Percentiles rank a stretch among this genome's conserved stretches.
Evolutionary conservation across 192 early-diverging fungal species (phyloP).

Genomic region (Linnemannia schmuckeri): DNA sequence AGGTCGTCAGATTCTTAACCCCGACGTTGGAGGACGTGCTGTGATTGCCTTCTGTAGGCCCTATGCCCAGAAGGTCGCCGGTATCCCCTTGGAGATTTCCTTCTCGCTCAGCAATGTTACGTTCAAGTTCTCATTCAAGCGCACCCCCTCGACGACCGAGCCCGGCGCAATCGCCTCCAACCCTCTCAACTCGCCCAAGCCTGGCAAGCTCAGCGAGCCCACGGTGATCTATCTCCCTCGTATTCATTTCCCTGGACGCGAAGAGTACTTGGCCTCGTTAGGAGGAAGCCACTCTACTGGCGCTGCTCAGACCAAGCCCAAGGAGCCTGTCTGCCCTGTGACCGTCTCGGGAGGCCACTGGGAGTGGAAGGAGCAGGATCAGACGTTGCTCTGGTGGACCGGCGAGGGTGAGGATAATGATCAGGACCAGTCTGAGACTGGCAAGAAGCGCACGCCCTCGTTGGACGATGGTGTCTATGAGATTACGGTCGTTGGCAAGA

Average conservation of each 20-base stretch:
- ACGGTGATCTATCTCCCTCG: constrained; percentile 66
- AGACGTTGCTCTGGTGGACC: constrained; percentile 52
- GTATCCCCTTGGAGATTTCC: constrained; percentile 42
- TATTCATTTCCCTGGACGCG: constrained; percentile 56
- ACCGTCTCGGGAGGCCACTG: constrained; percentile 45
- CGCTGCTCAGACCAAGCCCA: not conserved
- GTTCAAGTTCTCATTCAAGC: constrained; percentile 52
- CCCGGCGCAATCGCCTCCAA: not conserved
- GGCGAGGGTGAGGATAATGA: constrained; percentile 8
- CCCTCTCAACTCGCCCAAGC: constrained; percentile 26
- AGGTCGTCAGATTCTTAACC: not conserved
- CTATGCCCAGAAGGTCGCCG: constrained; percentile 54
- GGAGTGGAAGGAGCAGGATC: constrained; percentile 45
- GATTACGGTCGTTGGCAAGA: constrained; percentile 52
- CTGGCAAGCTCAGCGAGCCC: constrained; percentile 32
- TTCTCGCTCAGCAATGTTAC: constrained; percentile 49
- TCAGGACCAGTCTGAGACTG: constrained; percentile 2
- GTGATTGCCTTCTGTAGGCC: constrained; percentile 51
- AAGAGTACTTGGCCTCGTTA: constrained; percentile 39
- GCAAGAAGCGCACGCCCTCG: not conserved
- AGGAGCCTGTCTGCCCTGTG: constrained; percentile 29
- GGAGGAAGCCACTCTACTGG: not conserved
- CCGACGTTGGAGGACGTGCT: constrained; percentile 45
- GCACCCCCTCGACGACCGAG: not conserved
- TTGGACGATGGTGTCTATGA: constrained; percentile 32